Percentiles rank a stretch among this genome's conserved stretches.
Conservation (phyloP, 2,329 filamentous ascomycete genomes). For the Fusarium abutilonis region DNA sequence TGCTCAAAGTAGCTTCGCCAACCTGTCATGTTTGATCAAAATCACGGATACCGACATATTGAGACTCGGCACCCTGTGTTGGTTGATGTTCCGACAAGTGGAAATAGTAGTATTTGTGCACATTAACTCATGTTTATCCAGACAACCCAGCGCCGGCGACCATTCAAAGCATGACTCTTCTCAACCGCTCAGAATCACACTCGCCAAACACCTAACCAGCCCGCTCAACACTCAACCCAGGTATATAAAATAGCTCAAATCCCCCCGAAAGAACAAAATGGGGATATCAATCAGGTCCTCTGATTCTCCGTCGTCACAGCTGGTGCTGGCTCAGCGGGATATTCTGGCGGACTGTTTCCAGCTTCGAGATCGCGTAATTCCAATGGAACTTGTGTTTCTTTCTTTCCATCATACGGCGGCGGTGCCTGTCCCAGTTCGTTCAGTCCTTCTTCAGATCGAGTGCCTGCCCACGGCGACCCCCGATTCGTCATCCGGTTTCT, state of each 20-base stretch:
- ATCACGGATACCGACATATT: conserved; percentile 1
- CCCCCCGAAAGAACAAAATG: neutral
- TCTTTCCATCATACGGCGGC: conserved; percentile 65
- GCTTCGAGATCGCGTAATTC: conserved; percentile 46
- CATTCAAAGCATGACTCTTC: neutral
- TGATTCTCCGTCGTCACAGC: conserved; percentile 37
- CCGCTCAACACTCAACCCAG: conserved; percentile 4
- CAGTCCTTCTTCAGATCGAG: conserved; percentile 62
- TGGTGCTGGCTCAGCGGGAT: conserved; percentile 43
- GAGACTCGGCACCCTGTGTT: neutral
- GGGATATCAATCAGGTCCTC: conserved; percentile 15
- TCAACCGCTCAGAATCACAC: neutral
- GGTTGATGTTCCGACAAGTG: neutral
- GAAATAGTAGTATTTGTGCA: neutral
- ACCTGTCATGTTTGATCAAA: neutral
- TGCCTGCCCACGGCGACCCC: conserved; percentile 43
- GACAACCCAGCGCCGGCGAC: neutral
- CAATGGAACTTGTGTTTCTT: conserved; percentile 35
- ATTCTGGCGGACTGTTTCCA: conserved; percentile 45
- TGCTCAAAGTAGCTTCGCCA: neutral
- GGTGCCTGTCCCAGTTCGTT: conserved; percentile 73
- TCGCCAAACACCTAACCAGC: neutral
- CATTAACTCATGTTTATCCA: neutral
- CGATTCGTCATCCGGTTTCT: conserved; percentile 22
- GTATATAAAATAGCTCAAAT: neutral